Conservation (phyloP, 2,329 filamentous ascomycete species). For the Hypoxylon sp. region DNA sequence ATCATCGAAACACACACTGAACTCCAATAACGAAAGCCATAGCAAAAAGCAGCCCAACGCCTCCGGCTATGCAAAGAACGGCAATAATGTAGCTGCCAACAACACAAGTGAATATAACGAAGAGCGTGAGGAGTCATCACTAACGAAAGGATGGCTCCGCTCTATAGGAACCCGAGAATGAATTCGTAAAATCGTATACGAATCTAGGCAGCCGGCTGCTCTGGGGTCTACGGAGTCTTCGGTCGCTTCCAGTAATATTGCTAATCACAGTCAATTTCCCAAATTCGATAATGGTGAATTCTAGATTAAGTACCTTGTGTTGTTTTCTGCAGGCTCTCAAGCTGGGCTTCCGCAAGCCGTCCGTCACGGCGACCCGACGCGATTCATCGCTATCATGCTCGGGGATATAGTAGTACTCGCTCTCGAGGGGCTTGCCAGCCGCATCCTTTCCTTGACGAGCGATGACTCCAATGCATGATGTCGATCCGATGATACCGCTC, state of each 20-base stretch:
- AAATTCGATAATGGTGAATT: slow-evolving; percentile 24
- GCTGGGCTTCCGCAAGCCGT: slow-evolving; percentile 89
- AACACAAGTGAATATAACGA: slow-evolving; percentile 1
- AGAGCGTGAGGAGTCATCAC: slow-evolving; percentile 34
- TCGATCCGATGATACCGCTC: slow-evolving; percentile 78
- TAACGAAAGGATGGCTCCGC: background rate
- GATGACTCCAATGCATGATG: slow-evolving; percentile 89
- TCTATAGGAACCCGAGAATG: slow-evolving; percentile 1
- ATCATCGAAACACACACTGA: slow-evolving; percentile 36
- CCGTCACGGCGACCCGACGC: slow-evolving; percentile 85
- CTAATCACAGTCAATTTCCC: slow-evolving; percentile 56
- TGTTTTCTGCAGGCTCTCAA: slow-evolving; percentile 92
- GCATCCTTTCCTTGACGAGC: slow-evolving; percentile 94
- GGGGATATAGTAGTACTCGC: slow-evolving; percentile 96
- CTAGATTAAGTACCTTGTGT: slow-evolving; percentile 82
- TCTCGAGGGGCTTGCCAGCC: slow-evolving; percentile 92
- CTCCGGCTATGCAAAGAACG: slow-evolving; percentile 50
- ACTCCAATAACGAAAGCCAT: slow-evolving; percentile 27
- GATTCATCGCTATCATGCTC: slow-evolving; percentile 86
- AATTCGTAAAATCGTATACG: slow-evolving; percentile 8
- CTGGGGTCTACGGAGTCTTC: slow-evolving; percentile 66
- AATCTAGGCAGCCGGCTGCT: slow-evolving; percentile 26
- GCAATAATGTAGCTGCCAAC: slow-evolving; percentile 25
- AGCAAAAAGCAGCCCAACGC: slow-evolving; percentile 44
- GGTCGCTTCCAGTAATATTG: slow-evolving; percentile 81